Evolutionary conservation across 1,284 basidiomycete species (phyloP), one percentile per base, ranked within the genome.

Genomic region (Boletellus dicymbophilus): DNA sequence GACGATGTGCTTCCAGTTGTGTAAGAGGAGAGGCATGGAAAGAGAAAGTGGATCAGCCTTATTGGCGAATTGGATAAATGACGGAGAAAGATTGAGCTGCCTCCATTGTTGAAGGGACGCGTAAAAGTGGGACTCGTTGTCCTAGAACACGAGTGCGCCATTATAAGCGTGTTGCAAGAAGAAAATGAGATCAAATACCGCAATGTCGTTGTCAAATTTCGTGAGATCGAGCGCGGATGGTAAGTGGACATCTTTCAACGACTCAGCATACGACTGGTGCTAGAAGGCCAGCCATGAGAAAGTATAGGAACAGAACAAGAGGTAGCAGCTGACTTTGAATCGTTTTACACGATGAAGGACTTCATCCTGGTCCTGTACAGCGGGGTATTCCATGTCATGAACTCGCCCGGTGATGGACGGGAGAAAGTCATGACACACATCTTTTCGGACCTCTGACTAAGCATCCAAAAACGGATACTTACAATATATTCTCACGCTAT

Each of bases 21-120:
- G 88, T 11, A 96, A 72, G 3, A 93, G 80, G 40, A 94, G 73
- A 0, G 93, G 85, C 74, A 95, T 82, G 1, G 89, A 93, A 3
- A 81, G 78, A 1, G 88, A 85, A 23, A 94, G 72, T 1, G 79
- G 72, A 33, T 80, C 75, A 0, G 79, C 78, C 45, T 78, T 74
- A 49, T 79, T 75, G 3, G 86, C 81, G 56, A 94, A 90, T 20
- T 76, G 70, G 51, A 92, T 73, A 68, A 94, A 95, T 0, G 83
- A 77, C 0, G 86, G 80, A 1, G 90, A 80, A 25, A 95, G 80
- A 66, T 91, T 93, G 46, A 95, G 80, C 57, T 91, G 85, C 54
- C 79, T 74, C 86, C 88, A 90, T 56, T 88, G 80, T 23, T 81
- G 73, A 25, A 93, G 72, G 2, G 84, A 77, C 58, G 80, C 75